Evolutionary conservation across 108 stramenopile genomes (phyloP).

Genomic region (Cyclostephanos invisitatus): DNA sequence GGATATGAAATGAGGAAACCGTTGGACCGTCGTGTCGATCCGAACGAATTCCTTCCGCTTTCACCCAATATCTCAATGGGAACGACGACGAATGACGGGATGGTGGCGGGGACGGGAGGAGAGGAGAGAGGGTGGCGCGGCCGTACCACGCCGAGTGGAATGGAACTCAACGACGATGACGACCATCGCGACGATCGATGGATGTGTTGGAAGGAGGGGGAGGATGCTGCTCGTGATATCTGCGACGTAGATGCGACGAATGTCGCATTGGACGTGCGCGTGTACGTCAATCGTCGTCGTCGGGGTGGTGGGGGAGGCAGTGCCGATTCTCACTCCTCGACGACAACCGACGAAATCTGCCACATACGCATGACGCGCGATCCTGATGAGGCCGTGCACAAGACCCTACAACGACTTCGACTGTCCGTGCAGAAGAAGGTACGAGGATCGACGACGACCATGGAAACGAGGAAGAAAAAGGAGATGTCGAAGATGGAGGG

Average conservation of each 20-base stretch:
- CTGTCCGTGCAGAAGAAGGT: slow-evolving; percentile 44
- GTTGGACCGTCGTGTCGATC: slow-evolving; percentile 14
- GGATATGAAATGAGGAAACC: slow-evolving; percentile 9
- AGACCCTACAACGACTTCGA: slow-evolving; percentile 29
- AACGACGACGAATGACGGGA: background rate
- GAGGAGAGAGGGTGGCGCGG: background rate
- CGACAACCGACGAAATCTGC: background rate
- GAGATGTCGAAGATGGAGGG: slow-evolving; percentile 12
- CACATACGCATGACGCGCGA: slow-evolving; percentile 41
- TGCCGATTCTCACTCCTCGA: background rate
- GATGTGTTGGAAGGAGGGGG: no score
- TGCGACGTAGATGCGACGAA: background rate
- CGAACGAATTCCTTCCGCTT: slow-evolving; percentile 2
- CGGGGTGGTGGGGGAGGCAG: no score
- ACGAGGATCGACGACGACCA: background rate
- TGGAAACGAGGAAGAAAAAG: background rate
- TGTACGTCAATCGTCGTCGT: background rate
- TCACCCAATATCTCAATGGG: no score
- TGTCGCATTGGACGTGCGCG: slow-evolving; percentile 24
- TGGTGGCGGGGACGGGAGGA: background rate
- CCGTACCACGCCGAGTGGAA: no score
- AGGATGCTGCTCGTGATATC: background rate
- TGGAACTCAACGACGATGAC: no score
- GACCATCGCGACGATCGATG: no score
- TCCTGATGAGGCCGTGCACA: slow-evolving; percentile 23